Base-by-base conservation (phyloP, 1,284 basidiomycete genomes). In the Pseudozyma thailandica region DNA sequence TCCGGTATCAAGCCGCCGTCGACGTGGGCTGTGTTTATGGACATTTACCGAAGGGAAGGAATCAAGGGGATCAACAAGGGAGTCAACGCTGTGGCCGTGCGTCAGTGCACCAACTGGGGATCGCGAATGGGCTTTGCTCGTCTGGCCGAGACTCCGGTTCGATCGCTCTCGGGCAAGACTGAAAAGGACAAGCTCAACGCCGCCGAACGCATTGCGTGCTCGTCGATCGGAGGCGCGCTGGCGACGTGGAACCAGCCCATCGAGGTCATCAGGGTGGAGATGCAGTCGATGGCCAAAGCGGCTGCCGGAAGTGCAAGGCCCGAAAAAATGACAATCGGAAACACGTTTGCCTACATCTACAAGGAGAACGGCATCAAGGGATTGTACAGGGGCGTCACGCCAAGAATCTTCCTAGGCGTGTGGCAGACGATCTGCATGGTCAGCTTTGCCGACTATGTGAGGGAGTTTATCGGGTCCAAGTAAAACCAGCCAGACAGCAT, bases 221-320 rank as follows among this genome's bases (percentile, higher is more conserved):
- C 92, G n/a, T 89, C 91, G 0, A 88, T 98, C 71, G 95, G 86
- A 27, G 96, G 96, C 84, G 94, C 96, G 44, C 86, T 98, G 53
- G 95, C 92, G 15, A 97, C 94, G 45, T 99, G 96, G 96, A 99
- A 99, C 84, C 96, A 99, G 85, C 96, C 96, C 42, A 98, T 98
- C 76, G 96, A 99, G 86, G 93, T 96, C 71, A 88, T 95, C 70
- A 90, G 93, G 59, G 92, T 95, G 35, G 93, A 95, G 91, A 98
- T 99, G 96, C 96, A 99, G 89, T 95, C 93, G 44, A 96, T 98
- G 90, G 89, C 92, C 35, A 98, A 98, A 79, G 86, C 87, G 31
- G 88, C 89, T 52, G 87, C 37, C 21, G 87, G 87, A 72, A 86
- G 87, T 42, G 92, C 92, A 82, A 89, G 93, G 47, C 93, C 93